These are phyloP conservation scores for Serendipita sp. DNA, from an alignment of 768 basidiomycete genomes.

Conservation along the genomic window DNA sequence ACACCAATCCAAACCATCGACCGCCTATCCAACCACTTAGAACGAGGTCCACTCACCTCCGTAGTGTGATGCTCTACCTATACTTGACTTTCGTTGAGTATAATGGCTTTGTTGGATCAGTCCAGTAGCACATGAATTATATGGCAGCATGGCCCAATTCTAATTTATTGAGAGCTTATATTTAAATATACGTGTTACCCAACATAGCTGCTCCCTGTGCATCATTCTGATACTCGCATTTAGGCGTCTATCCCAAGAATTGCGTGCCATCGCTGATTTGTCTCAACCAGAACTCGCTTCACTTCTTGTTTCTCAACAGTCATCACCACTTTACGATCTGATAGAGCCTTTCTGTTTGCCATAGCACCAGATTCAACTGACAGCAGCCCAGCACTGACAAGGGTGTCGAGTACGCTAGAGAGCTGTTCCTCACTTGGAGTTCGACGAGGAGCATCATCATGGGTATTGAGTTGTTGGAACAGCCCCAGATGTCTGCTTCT, in stretches of 20 bases:
- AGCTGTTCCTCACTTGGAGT: slow-evolving; percentile 51
- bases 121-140: no score
- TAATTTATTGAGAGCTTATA: no score
- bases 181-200: no score
- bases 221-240: neutral
- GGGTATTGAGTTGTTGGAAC: slow-evolving; percentile 55
- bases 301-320: slow-evolving; percentile 75
- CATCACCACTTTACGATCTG: slow-evolving; percentile 58
- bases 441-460: slow-evolving; percentile 39
- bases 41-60: no score
- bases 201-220: no score
- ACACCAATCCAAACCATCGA: no score
- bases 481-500: slow-evolving; percentile 37
- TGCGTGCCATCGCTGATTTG: slow-evolving; percentile 28
- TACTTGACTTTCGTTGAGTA: no score
- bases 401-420: slow-evolving; percentile 48
- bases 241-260: slow-evolving; percentile 17
- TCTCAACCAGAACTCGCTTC: slow-evolving; percentile 67
- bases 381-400: slow-evolving; percentile 62
- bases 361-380: slow-evolving; percentile 47
- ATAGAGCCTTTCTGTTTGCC: slow-evolving; percentile 35
- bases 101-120: no score
- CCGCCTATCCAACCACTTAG: no score
- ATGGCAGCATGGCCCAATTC: no score
- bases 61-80: no score